These are phyloP conservation scores for Cryomyces antarcticus DNA, from an alignment of 495 filamentous ascomycete species.

Conservation along the genomic window DNA sequence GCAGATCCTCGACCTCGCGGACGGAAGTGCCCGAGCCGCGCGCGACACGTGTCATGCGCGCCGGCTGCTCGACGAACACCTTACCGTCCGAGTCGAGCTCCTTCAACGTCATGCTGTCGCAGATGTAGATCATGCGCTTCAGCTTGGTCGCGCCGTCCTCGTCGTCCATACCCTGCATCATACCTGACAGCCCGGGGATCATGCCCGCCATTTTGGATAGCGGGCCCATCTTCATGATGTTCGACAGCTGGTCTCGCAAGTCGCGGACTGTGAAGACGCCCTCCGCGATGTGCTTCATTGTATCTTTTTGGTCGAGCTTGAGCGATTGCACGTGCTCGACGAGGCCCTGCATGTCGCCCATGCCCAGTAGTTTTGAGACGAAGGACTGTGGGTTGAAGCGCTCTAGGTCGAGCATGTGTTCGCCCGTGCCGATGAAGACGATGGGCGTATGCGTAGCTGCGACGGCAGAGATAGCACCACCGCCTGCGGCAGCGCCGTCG, in stretches of 20 bases:
- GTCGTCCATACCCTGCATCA: conserved; percentile 91
- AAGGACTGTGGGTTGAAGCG: conserved; percentile 81
- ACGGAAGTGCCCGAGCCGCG: conserved; percentile 77
- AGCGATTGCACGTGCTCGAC: conserved; percentile 95
- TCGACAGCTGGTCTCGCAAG: conserved; percentile 81
- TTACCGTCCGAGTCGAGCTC: conserved; percentile 92
- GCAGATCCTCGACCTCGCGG: conserved; percentile 88
- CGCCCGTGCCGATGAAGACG: conserved; percentile 91
- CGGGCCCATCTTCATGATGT: conserved; percentile 99
- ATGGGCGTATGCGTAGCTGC: conserved; percentile 94
- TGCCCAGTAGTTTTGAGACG: conserved; percentile 76
- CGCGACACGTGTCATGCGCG: conserved; percentile 84
- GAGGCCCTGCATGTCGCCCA: conserved; percentile 90
- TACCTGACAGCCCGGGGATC: conserved; percentile 83
- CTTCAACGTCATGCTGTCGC: conserved; percentile 89
- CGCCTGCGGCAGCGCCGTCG: conserved; percentile 83
- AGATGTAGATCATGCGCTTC: conserved; percentile 97
- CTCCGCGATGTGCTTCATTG: conserved; percentile 94
- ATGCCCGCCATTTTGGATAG: conserved; percentile 95
- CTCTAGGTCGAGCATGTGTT: conserved; percentile 91
- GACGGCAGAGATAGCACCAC: conserved; percentile 95
- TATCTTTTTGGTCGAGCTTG: conserved; percentile 93
- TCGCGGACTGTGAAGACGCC: conserved; percentile 93
- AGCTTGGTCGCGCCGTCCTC: conserved; percentile 84
- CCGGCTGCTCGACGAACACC: conserved; percentile 78